A percentile compares a stretch with the other conserved stretches of the same genome.
phyloP scores from a whole-genome alignment of 2,329 filamentous ascomycete genomes.

The Trichophyton benhamiae region DNA sequence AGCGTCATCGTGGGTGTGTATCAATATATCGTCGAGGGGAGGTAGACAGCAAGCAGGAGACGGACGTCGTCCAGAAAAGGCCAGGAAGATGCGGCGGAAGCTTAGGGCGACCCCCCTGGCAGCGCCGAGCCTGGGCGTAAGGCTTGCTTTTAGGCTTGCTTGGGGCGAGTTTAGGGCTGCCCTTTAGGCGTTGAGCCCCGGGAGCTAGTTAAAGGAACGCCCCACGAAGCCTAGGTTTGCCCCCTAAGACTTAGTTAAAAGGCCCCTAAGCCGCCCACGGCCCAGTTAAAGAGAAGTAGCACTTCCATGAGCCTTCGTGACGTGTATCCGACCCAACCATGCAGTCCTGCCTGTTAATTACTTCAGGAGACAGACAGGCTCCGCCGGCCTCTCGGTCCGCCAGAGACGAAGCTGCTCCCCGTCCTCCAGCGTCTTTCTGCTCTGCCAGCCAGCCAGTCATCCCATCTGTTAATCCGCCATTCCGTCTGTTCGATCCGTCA shows the following conservation, averaged over 20 bases:
- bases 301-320: not conserved
- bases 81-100: not conserved
- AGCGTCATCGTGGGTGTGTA: not conserved
- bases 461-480: too few relatives aligned
- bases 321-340: not conserved
- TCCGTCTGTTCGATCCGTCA: too few relatives aligned
- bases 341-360: not conserved
- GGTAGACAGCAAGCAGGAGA: not conserved
- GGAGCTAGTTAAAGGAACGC: not conserved
- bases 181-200: not conserved
- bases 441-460: too few relatives aligned
- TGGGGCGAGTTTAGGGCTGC: not conserved
- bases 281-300: not conserved
- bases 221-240: not conserved
- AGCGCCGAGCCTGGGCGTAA: not conserved
- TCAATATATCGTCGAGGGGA: too few relatives aligned
- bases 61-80: not conserved
- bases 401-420: not conserved
- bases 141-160: not conserved
- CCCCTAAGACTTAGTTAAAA: not conserved
- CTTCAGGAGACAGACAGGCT: not conserved
- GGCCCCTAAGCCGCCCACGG: not conserved
- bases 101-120: not conserved
- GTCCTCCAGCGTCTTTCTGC: too few relatives aligned
- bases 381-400: not conserved